These are phyloP conservation scores for Neurospora sp. DNA, from an alignment of 495 filamentous ascomycete genomes.

Conservation along the genomic window DNA sequence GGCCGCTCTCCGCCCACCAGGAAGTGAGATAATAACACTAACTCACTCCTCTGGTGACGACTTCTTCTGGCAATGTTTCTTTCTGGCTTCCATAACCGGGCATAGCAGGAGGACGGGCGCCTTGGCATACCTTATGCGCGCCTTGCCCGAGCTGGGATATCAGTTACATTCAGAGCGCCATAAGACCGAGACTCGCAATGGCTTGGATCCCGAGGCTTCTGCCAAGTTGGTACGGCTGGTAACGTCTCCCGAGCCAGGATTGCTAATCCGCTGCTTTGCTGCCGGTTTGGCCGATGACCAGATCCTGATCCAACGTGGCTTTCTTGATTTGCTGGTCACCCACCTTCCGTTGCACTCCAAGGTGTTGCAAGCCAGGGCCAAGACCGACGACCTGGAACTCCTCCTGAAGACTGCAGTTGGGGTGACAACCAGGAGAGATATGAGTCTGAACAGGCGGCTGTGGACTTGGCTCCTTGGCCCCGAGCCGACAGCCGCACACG, in stretches of 20 bases:
- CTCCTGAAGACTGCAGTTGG: slow-evolving; percentile 72
- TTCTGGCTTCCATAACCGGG: slow-evolving; percentile 85
- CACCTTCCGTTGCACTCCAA: slow-evolving; percentile 83
- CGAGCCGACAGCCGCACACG: slow-evolving; percentile 43
- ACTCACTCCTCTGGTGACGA: slow-evolving; percentile 57
- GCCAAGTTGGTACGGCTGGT: slow-evolving; percentile 59
- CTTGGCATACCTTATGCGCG: slow-evolving; percentile 71
- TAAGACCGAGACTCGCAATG: slow-evolving; percentile 9
- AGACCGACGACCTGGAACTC: slow-evolving; percentile 62
- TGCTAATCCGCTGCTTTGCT: slow-evolving; percentile 83
- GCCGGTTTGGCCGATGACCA: slow-evolving; percentile 85
- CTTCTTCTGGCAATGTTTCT: slow-evolving; percentile 98
- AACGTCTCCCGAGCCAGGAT: slow-evolving; percentile 82
- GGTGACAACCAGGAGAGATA: slow-evolving; percentile 80
- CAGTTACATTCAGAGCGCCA: slow-evolving; percentile 17
- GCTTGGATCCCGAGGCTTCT: slow-evolving; percentile 17
- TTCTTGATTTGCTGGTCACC: slow-evolving; percentile 83
- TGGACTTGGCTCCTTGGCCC: slow-evolving; percentile 97
- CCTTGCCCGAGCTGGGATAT: slow-evolving; percentile 61
- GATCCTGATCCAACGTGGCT: slow-evolving; percentile 84
- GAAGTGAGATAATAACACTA: slow-evolving; percentile 37
- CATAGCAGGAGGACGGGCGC: slow-evolving; percentile 73
- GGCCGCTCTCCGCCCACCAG: slow-evolving; percentile 45
- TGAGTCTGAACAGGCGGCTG: slow-evolving; percentile 87
- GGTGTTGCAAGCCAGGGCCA: slow-evolving; percentile 65